phyloP scores from a whole-genome alignment of 2,329 filamentous ascomycete species.

The Ascosphaera aggregata region DNA sequence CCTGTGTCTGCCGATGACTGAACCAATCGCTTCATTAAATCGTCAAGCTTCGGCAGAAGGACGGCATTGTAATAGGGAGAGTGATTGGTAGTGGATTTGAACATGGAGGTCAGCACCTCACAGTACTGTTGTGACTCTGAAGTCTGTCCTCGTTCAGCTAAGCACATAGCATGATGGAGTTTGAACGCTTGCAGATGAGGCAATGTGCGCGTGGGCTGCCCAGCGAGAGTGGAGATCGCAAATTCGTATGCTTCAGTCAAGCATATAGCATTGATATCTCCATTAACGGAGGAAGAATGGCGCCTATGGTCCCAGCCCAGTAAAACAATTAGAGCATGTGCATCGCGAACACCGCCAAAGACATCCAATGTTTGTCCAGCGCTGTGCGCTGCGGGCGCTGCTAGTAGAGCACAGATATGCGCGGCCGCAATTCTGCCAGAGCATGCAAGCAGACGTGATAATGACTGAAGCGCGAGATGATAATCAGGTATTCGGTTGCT shows the following conservation, averaged over 20 bases:
- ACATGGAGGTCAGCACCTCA: slow-evolving; percentile 55
- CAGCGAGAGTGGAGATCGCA: slow-evolving; percentile 45
- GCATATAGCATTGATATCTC: slow-evolving; percentile 66
- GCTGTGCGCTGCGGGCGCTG: slow-evolving; percentile 15
- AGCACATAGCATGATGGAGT: slow-evolving; percentile 57
- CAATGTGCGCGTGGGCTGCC: slow-evolving; percentile 32
- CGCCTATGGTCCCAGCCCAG: slow-evolving; percentile 63
- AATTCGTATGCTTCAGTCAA: slow-evolving; percentile 96
- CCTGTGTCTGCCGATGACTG: slow-evolving; percentile 64
- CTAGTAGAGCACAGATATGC: slow-evolving; percentile 84
- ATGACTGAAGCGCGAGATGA: slow-evolving; percentile 47
- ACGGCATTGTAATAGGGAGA: slow-evolving; percentile 68
- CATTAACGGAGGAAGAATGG: slow-evolving; percentile 45
- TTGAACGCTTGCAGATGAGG: slow-evolving; percentile 85
- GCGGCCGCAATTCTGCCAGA: slow-evolving; percentile 83
- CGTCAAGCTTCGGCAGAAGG: slow-evolving; percentile 55
- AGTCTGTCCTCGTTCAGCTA: slow-evolving; percentile 64
- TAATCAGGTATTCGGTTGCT: slow-evolving; percentile 75
- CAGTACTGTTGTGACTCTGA: slow-evolving; percentile 80
- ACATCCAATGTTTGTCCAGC: slow-evolving; percentile 23
- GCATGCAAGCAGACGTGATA: slow-evolving; percentile 59
- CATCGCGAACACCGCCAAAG: slow-evolving; percentile 67
- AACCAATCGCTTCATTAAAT: slow-evolving; percentile 60
- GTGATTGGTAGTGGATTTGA: slow-evolving; percentile 34
- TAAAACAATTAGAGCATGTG: slow-evolving; percentile 53